Evolutionary conservation across 2,329 filamentous ascomycete species (phyloP).

Genomic region (Ceratocystis destructans): DNA sequence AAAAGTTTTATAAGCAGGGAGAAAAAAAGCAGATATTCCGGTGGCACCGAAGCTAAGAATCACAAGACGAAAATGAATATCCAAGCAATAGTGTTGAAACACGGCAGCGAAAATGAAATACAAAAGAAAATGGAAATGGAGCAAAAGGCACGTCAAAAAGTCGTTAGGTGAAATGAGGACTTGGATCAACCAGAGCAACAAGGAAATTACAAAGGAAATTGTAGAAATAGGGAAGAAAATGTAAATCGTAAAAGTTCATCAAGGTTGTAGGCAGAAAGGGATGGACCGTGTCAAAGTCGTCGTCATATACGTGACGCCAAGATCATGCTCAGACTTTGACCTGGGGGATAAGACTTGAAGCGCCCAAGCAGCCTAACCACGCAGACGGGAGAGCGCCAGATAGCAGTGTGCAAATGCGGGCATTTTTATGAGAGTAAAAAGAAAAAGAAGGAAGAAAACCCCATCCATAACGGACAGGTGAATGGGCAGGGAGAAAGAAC

Average conservation of each 20-base stretch:
- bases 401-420: not conserved
- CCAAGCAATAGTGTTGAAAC: not conserved
- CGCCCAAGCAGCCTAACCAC: not conserved
- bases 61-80: not conserved
- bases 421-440: not conserved
- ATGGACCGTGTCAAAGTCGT: not conserved
- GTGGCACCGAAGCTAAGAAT: not conserved
- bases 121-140: conserved; percentile 2
- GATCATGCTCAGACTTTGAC: not conserved
- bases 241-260: conserved; percentile 4
- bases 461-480: too few species aligned
- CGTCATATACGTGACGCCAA: not conserved
- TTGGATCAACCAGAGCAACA: not conserved
- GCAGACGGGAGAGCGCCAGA: not conserved
- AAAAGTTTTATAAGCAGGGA: not conserved
- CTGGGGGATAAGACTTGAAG: not conserved
- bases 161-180: not conserved
- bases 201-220: not conserved
- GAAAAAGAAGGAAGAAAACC: not conserved
- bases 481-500: not conserved
- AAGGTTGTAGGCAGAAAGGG: not conserved
- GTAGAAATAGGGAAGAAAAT: not conserved
- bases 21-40: not conserved
- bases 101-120: not conserved
- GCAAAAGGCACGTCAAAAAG: conserved; percentile 9